Base-by-base conservation (phyloP, 2,329 filamentous ascomycete genomes). In the Daldinia eschscholtzii region DNA sequence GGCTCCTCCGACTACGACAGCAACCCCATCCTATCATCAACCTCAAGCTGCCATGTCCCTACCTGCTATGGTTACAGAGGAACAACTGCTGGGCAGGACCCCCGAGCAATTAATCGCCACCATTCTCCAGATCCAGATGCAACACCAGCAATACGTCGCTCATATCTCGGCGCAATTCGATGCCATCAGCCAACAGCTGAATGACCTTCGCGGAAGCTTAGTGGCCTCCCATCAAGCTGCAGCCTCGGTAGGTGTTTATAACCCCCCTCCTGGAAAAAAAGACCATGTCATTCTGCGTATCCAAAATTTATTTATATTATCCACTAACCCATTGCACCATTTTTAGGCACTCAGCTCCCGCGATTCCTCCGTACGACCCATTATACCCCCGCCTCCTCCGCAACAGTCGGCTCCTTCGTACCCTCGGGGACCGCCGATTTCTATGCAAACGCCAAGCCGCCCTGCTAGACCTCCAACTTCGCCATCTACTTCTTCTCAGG, bases 31-130 rank as follows among this genome's bases (percentile, higher is more conserved):
- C 53, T 67, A 73, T 69, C 66, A 70, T 67, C 71, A 74, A 67
- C 72, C 74, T 56, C 64, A 72, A 59, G 64, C 63, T 55, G 66
- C 70, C 57, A 74, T 72, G 66, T 64, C 74, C 68, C 55, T 72
- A 57, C 72, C 71, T 50, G 60, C 70, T 55, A 57, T 70, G 64
- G 52, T 79, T 55, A 78, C 76, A 67, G 77, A 78, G 52, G 78
- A 79, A 13, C 78, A 77, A 67, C 70, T 80, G 41, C 67, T 74
- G 33, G 77, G 75, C 61, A 77, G 75, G 59, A 76, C 75, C 15
- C 71, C 77, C 52, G 79, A 79, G 58, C 77, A 81, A 68, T 76
- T 81, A 63, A 75, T 81, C 60, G 72, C 73, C 53, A 77, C 78
- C 57, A 79, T 81, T 61, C 72, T 80, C 39, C 73, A 78, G 68